Percentiles rank a stretch among this genome's conserved stretches.
These are phyloP conservation scores for Neonectria hederae DNA, from an alignment of 2,329 filamentous ascomycete genomes.

Conservation along the genomic window DNA sequence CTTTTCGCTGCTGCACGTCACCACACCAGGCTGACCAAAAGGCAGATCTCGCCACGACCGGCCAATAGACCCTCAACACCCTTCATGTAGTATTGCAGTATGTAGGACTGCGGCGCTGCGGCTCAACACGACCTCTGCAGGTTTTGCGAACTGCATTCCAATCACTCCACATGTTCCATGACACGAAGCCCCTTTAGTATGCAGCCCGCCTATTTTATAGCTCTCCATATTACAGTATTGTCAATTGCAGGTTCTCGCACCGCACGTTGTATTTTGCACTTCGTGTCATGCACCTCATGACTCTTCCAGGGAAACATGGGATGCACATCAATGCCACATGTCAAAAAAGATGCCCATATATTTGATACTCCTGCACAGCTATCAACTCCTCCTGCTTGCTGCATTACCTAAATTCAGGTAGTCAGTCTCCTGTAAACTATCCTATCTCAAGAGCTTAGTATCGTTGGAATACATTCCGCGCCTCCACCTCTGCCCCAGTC, in stretches of 20 bases:
- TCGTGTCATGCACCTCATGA: neutral
- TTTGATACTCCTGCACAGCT: neutral
- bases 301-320: neutral
- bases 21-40: constrained; percentile 7
- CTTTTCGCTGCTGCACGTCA: constrained; percentile 9
- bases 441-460: constrained; percentile 1
- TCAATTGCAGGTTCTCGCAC: neutral
- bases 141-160: neutral
- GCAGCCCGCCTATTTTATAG: neutral
- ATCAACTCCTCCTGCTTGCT: neutral
- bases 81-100: neutral
- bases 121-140: neutral
- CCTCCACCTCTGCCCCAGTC: constrained; percentile 12
- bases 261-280: neutral
- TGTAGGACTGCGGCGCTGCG: neutral
- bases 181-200: neutral
- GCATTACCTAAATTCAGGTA: neutral
- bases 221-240: neutral
- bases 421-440: constrained; percentile 28
- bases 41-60: constrained; percentile 15
- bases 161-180: neutral
- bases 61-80: neutral
- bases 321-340: constrained; percentile 13
- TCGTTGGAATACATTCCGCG: constrained; percentile 27
- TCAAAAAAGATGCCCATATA: neutral